Evolutionary conservation across 208 protist genomes (phyloP), one percentile per base, ranked within the genome.

Genomic region (Angomonas ambiguus): DNA sequence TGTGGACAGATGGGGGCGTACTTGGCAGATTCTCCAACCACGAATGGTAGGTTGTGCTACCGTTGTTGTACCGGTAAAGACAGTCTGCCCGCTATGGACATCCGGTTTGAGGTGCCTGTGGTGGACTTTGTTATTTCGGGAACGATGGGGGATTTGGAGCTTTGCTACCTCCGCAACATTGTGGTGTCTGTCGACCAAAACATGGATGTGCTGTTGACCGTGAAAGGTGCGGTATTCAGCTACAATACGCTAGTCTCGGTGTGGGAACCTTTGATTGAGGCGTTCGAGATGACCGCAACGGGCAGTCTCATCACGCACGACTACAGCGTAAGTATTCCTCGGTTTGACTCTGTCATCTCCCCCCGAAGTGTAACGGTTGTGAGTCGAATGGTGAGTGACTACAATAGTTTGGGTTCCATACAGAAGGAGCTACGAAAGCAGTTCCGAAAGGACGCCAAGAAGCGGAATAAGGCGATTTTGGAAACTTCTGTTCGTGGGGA

Each of bases 191-290:
- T 88, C 0, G 71, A 85, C 45, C 62, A 79, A 11, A 75, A 82
- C 57, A 80, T 80, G 72, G 81, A 83, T 16, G 62, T 91, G 62
- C 28, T 79, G 35, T 35, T 88, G 18, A 75, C 73, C 28, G 22
- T 88, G 71, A 71, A 69, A 28, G 66, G 74, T 24, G 79, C 79
- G 13, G 51, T 92, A 34, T 79, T 80, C 73, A 83, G 82, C 67
- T 80, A 91, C 61, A 95, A 80, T 74, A 82, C 89, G 57, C 63
- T 71, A 30, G 80, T 84, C 16, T 79, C 79, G 22, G 78, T 95
- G 22, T 95, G 89, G 89, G 89, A 95, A 70, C 89, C 89, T 34
- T 71, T 89, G 13, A 62, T 95, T n/a, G 89, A 95, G 73, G 51
- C 72, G 31, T 74, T 95, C 42, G 76, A 82, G 25, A 67, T 49